Base-by-base conservation (phyloP, 2,329 filamentous ascomycete species). In the Gnomoniopsis smithogilvyi region DNA sequence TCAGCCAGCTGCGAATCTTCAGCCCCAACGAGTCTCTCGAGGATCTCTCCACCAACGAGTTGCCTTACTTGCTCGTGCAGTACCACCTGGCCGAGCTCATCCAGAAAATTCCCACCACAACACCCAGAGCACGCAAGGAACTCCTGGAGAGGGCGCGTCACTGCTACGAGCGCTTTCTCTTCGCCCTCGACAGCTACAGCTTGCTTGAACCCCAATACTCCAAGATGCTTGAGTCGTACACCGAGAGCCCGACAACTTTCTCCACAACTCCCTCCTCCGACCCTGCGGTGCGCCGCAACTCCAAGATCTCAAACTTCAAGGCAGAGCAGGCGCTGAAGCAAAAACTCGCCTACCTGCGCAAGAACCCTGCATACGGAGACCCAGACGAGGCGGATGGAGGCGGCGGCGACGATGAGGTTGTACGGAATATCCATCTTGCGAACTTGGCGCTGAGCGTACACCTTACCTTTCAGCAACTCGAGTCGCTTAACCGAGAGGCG, bases 1-100 rank as follows among this genome's bases (percentile, higher is more conserved):
- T 91, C 64, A 79, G 85, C 64, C 81, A 85, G 61, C 79, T 95
- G 26, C 88, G 90, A 0, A 79, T 99, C 55, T 98, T 98, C 81
- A 96, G 92, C 66, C 81, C 87, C 38, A 99, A 99, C 74, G 95
- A 99, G 73, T 83, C 84, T 1, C 74, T 94, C 43, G 95, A 99
- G 62, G 95, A 99, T 75, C 78, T 97, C 34, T 80, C 90, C 15
- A 96, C 94, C 1, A 81, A 83, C n/a, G 88, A 96, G 68, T 76
- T 99, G 34, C 91, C 92, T 75, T 96, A 94, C 72, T 82, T 99
- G 62, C 82, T 92, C 22, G 83, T 93, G 62, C 82, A 89, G 72
- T 92, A 88, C 72, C 84, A 88, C 68, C 78, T 95, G 55, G 94
- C 92, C 36, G 92, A 96, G 69, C 81, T 97, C 14, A 78, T 89